Base-by-base conservation (phyloP, 495 filamentous ascomycete genomes). In the Neurospora sp. region DNA sequence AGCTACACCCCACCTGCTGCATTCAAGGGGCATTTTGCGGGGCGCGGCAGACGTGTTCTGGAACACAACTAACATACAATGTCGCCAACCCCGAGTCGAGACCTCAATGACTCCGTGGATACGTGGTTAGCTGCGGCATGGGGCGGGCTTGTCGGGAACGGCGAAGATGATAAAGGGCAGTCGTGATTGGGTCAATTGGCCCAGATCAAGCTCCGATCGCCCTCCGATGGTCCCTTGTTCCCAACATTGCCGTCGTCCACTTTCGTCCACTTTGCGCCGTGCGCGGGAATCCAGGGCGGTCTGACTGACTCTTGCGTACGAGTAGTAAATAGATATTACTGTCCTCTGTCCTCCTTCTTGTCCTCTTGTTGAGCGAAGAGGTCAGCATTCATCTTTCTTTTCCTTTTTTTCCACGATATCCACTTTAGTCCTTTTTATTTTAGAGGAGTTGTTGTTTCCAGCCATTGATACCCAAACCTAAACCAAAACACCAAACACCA, bases 181-280 rank as follows among this genome's bases (percentile, higher is more conserved):
- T 42, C 72, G 39, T 77, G 78, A 79, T 80, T 80, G 77, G 79
- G 37, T 69, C 74, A 76, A 76, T 76, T 76, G 66, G 40, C 23
- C 23, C 38, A 71, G 9, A 20, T 54, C 42, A 69, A 74, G 69
- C 79, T 80, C 79, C 79, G 79, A 81, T 81, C 75, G 72, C 39
- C 66, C 77, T 81, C 79, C 79, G 79, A 81, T 73, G 37, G 54
- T 62, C 54, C 48, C 54, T 62, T 62, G 54, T 62, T 62, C 54
- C 54, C 54, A 62, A 62, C 23, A 62, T 62, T 62, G 54, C 54
- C 5, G 54, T 62, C 54, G 54, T 62, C 54, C 54, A 62, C 54
- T 62, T 62, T 62, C 54, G 54, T 62, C 54, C 54, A 62, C 54
- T 31, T 62, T 62, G 54, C 23, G 54, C 54, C 23, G 54, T 62